Evolutionary conservation across 108 stramenopile species (phyloP), one percentile per base, ranked within the genome.

Genomic region (Discostella pseudostelligera): DNA sequence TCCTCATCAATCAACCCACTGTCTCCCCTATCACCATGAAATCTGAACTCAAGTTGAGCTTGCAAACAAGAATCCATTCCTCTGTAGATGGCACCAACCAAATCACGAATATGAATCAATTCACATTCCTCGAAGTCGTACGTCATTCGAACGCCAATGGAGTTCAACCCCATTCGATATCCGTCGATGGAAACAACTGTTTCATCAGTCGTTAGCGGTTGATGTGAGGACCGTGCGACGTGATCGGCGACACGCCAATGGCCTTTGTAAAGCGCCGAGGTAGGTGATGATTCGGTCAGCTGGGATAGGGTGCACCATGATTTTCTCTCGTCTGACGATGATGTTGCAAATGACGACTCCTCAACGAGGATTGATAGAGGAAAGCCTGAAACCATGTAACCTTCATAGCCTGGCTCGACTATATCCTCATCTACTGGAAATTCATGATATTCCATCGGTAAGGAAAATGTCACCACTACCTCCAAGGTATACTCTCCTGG

Each of bases 391-490:
- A 90, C 59, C 56, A 90, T 49, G 54, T 86, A 83, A n/a, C 89
- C 89, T 78, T 90, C 89, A 65, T 87, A 90, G 5, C 76, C 63
- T 25, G 83, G 82, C 45, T 84, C 82, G 13, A 50, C 39, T 17
- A 54, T 19, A 28, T 45, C 47, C 39, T 37, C 36, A 50, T 40
- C 26, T 17, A 88, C 42, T 39, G 88, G 88, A 74, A 86, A 84
- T 16, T 62, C 46, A 3, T 70, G 56, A 10, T 83, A 62, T 1
- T 77, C 53, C n/a, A 82, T 80, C 8, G 84, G 74, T 46, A 56
- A 69, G 9, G 89, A 89, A 65, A 86, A 84, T 9, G 84, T 83
- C 55, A 90, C 60, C 12, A 90, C 84, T 2, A 85, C 84, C 76
- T 90, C 89, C 8, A 90, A 65, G 0, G 84, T 85, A 56, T 87